Evolutionary conservation across 1,284 basidiomycete genomes (phyloP), one percentile per base, ranked within the genome.

Genomic region (Porogramme epimiltina): DNA sequence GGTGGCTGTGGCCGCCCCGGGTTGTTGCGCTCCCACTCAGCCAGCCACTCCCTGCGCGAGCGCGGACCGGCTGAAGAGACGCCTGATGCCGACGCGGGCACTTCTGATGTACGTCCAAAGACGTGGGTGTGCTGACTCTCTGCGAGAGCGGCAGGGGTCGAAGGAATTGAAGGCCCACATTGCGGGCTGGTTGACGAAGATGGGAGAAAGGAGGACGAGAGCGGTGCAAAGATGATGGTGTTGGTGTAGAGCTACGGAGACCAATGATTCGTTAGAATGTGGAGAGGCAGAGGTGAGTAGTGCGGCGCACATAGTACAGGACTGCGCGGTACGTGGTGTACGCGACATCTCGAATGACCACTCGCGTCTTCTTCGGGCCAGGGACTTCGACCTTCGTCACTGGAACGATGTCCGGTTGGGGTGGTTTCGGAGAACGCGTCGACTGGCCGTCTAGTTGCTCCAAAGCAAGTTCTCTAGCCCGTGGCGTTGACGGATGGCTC

Each of bases 281-380:
- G 36, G 20, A 42, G 20, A 3, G 4, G 10, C 2, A 13, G 33
- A 19, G 28, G 45, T 38, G 24, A 9, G 34, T 4, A 24, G 25
- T 34, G 48, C 1, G 53, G 57, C 82, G 67, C 57, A 91, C 90
- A 69, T 91, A 95, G 72, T 91, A 93, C 13, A 95, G 75, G 33
- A 94, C 79, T 0, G 91, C 88, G 65, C 80, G 84, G 70, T 93
- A 95, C 0, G 93, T 95, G 6, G 81, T 74, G 69, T 91, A 94
- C 1, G 92, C 87, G 3, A 88, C 84, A 67, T 95, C 93, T 46
- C 78, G 77, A 22, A 94, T 80, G 11, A 90, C 71, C 13, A 92
- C 81, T 19, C 74, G 80, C 44, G 79, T 73, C 67, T 85, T 89
- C 46, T 70, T 72, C 4, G 73, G 73, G 9, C 73, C 72, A 3